Conservation (phyloP, 345 rosid genomes). For the Eucalyptus curtisii region DNA sequence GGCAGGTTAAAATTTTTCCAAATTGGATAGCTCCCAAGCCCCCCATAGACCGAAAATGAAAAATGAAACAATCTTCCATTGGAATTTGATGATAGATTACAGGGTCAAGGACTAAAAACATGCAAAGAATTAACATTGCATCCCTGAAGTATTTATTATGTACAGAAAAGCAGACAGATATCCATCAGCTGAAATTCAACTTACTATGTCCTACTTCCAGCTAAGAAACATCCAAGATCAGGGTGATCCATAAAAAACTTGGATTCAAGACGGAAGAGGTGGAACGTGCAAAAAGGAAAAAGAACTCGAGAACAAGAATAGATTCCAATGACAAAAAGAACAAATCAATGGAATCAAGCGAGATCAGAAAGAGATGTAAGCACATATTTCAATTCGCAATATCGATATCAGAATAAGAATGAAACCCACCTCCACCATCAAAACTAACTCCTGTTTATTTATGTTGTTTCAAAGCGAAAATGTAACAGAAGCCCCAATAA, state of each 20-base stretch:
- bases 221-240: background rate
- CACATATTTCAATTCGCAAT: background rate
- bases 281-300: background rate
- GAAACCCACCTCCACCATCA: background rate
- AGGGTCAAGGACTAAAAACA: background rate
- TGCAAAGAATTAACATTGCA: background rate
- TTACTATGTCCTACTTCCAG: background rate
- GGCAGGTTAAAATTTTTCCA: background rate
- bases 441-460: background rate
- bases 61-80: background rate
- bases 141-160: background rate
- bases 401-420: background rate
- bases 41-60: background rate
- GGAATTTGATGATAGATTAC: background rate
- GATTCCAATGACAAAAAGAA: background rate
- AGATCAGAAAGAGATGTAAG: background rate
- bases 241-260: background rate
- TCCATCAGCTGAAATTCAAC: background rate
- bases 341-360: background rate
- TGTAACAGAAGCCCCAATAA: background rate
- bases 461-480: background rate
- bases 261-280: background rate
- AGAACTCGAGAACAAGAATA: background rate
- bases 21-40: background rate
- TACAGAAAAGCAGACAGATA: background rate